Evolutionary conservation across 345 rosid species (phyloP).

Genomic region (Zanthoxylum bungeanum): DNA sequence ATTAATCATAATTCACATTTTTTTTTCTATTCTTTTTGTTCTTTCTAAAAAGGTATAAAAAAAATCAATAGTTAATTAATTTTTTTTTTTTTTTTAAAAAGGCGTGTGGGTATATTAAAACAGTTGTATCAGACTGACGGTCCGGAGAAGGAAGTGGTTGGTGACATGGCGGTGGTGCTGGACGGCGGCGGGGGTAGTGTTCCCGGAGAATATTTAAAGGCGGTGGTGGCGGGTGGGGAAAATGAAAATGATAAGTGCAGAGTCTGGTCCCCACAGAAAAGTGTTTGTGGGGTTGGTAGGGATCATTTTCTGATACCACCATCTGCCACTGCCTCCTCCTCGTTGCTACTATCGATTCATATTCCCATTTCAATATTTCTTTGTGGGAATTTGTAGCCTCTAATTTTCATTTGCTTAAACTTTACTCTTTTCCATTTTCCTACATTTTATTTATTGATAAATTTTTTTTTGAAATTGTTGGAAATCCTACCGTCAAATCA

Average conservation of each 20-base stretch:
- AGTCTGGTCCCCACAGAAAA: not conserved
- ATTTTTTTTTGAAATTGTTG: too few relatives aligned
- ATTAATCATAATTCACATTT: too few relatives aligned
- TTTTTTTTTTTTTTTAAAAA: too few relatives aligned
- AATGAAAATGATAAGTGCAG: not conserved
- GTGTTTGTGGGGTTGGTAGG: constrained; percentile 6
- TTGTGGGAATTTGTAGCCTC: constrained; percentile 2
- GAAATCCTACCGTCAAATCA: too few relatives aligned
- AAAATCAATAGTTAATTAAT: too few relatives aligned
- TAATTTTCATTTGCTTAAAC: constrained; percentile 1
- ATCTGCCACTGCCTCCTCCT: constrained; percentile 10
- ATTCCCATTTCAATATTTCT: not conserved
- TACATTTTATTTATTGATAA: not conserved
- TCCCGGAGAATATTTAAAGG: not conserved
- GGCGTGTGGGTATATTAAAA: not conserved
- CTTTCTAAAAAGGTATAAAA: too few relatives aligned
- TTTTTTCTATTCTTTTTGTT: too few relatives aligned
- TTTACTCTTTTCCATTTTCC: constrained; percentile 5
- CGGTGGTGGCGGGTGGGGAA: not conserved
- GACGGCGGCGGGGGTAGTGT: not conserved
- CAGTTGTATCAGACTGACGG: not conserved
- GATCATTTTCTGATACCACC: constrained; percentile 13
- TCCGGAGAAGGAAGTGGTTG: not conserved
- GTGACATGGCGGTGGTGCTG: not conserved
- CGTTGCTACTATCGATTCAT: not conserved